Base-by-base conservation (phyloP, 164 flowering plant genomes). In the Magnolia officinalis region DNA sequence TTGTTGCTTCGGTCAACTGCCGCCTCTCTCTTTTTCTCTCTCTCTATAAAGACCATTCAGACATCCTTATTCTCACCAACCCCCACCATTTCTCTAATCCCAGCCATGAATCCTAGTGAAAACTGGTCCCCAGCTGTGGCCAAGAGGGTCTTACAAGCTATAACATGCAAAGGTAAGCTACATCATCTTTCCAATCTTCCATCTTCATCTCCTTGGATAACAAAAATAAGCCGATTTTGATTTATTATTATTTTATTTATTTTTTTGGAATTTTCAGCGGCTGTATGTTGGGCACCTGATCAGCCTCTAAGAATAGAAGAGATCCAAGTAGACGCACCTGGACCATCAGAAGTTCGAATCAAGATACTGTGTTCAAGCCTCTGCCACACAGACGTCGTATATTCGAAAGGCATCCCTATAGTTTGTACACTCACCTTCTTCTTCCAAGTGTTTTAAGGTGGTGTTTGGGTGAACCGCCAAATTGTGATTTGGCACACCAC, bases 281-380 rank as follows among this genome's bases (percentile, higher is more conserved):
- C 79, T 67, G 84, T 87, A 1, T 79, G 83, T 8, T 80, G 87
- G 87, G 86, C 81, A 20, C 7, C 20, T 0, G 81, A 79, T n/a
- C 81, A 85, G 72, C 73, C 82, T 6, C 23, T 75, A 50, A 81
- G 69, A 79, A 79, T 87, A 63, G 87, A 87, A 72, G 87, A 82
- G 76, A 83, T 87, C 26, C 72, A 85, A 73, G 87, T 88, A 14
- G 87, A 87, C 50, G 82, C 89, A 31, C 89, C 89, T 4, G 76
- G 76, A 76, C 51, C 83, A 8, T 31, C 74, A 14, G 88, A 88
- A 79, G 84, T 88, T 76, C 78, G 91, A 6, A 74, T 88, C 8
- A 87, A 87, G 83, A 81, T 88, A 82, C 74, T 88, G 0, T 85
- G 77, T 72, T 84, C 89, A 10, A 87, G 88, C 75, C 14, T 88